Conservation (phyloP, 306 rosid species). For the Pyrus pyrifolia region DNA sequence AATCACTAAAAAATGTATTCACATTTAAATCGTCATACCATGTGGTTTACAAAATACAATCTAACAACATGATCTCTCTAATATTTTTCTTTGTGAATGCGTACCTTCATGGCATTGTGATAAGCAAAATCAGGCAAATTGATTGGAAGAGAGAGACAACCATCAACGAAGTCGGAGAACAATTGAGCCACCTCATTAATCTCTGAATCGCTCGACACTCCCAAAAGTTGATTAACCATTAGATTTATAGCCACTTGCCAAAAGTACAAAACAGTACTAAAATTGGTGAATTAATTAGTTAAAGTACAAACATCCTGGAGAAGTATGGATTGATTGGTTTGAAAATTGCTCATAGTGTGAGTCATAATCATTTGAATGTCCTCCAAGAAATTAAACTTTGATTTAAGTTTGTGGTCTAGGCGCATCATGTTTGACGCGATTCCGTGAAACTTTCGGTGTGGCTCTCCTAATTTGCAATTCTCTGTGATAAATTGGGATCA, state of each 20-base stretch:
- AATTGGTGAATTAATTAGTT: too few species aligned
- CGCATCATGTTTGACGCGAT: conserved; percentile 89
- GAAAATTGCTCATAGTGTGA: conserved; percentile 49
- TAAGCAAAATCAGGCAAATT: conserved; percentile 59
- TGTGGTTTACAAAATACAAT: too few species aligned
- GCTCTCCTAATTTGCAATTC: too few species aligned
- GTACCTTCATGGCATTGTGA: conserved; percentile 86
- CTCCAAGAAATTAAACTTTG: conserved; percentile 55
- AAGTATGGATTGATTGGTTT: conserved; percentile 49
- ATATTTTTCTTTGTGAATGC: not conserved
- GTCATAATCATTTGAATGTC: conserved; percentile 65
- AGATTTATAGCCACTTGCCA: conserved; percentile 71
- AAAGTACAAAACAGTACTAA: not conserved
- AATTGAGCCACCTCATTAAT: conserved; percentile 65
- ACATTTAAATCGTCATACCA: too few species aligned
- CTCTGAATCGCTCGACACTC: conserved; percentile 67
- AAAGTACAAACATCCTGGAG: conserved; percentile 66
- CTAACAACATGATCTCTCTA: too few species aligned
- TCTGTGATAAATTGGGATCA: too few species aligned
- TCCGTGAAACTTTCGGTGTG: conserved; percentile 63
- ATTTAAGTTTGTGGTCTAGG: conserved; percentile 38
- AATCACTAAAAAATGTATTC: too few species aligned
- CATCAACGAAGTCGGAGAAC: conserved; percentile 91
- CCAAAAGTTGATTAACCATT: conserved; percentile 83
- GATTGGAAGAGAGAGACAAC: conserved; percentile 77